Evolutionary conservation across 148 eudicot species (phyloP).

Genomic region (Rhododendron williamsianum): DNA sequence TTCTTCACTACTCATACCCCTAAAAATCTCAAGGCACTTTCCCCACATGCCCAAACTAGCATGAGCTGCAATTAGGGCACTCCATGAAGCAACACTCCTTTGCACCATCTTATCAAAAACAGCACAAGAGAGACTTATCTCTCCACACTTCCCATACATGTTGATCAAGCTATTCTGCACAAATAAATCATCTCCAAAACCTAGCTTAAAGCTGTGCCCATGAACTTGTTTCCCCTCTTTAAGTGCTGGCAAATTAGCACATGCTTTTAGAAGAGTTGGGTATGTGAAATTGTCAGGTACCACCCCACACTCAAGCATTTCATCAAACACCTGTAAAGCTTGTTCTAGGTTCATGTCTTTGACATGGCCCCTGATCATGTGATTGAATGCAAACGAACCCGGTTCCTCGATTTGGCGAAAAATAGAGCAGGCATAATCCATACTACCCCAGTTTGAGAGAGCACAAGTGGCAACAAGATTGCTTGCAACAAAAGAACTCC

Average conservation of each 20-base stretch:
- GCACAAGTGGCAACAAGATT: conserved; percentile 45
- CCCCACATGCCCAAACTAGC: conserved; percentile 38
- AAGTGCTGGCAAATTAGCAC: conserved; percentile 30
- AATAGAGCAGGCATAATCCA: conserved; percentile 42
- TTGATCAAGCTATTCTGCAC: conserved; percentile 51
- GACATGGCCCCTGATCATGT: conserved; percentile 44
- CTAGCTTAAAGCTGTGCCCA: conserved; percentile 37
- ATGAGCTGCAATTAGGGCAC: conserved; percentile 46
- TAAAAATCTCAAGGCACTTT: conserved; percentile 33
- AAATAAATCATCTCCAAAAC: conserved; percentile 36
- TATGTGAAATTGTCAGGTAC: conserved; percentile 44
- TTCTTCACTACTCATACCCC: conserved; percentile 28
- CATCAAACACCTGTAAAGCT: conserved; percentile 24
- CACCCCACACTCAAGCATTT: conserved; percentile 36
- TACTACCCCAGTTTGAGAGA: conserved; percentile 42
- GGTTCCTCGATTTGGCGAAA: conserved; percentile 37
- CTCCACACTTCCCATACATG: conserved; percentile 52
- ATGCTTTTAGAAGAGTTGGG: conserved; percentile 45
- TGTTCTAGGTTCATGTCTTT: conserved; percentile 23
- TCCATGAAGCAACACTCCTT: conserved; percentile 49
- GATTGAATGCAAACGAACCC: conserved; percentile 40
- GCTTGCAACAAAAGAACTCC: conserved; percentile 37
- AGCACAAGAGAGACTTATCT: conserved; percentile 25
- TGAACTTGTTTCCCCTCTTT: conserved; percentile 37
- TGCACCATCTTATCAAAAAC: conserved; percentile 36